Base-by-base conservation (phyloP, 371 early-diverging fungal species). In the Haplosporangium sp. region DNA sequence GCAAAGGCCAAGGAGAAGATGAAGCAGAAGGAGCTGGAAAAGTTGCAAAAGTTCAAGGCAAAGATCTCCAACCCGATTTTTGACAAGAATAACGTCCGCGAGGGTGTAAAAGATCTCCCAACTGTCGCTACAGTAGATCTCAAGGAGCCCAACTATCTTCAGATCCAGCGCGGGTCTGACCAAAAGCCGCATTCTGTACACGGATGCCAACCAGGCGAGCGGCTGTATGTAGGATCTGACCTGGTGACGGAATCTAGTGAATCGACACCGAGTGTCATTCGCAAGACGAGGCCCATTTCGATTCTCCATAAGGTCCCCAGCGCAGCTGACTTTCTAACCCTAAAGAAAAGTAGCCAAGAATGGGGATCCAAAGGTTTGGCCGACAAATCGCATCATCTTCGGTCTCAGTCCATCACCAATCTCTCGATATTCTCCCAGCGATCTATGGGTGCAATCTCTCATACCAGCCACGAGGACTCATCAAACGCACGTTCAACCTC, bases 331-430 rank as follows among this genome's bases (percentile, higher is more conserved):
- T 47, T 58, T 18, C 21, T 46, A 23, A 12, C 45, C 11, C 57
- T 50, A n/a, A 73, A 63, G 36, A 63, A 53, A 20, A 10, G 51
- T 9, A 10, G n/a, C 1, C 63, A 55, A 16, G 68, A 68, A 0
- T 7, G 50, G 1, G 18, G 37, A 6, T 8, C 51, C 8, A 10
- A 37, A 4, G 47, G 46, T 9, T 21, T 38, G 13, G 41, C 47
- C 13, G 67, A 67, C 12, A 60, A 63, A 1, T 18, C 53, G 6
- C 60, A 63, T 46, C 74, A 74, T 18, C 20, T 64, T 10, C 59
- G 74, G 21, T 67, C 74, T 0, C 62, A 64, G 41, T 74, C 74
- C 51, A 56, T 74, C 29, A 68, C 74, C 45, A 68, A 55, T 14
- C 8, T 68, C 1, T 67, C 74, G 0, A 51, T 51, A 0, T 41